Evolutionary conservation across 768 basidiomycete species (phyloP), one percentile per base, ranked within the genome.

Genomic region (Omphalotus guepiniiformis): DNA sequence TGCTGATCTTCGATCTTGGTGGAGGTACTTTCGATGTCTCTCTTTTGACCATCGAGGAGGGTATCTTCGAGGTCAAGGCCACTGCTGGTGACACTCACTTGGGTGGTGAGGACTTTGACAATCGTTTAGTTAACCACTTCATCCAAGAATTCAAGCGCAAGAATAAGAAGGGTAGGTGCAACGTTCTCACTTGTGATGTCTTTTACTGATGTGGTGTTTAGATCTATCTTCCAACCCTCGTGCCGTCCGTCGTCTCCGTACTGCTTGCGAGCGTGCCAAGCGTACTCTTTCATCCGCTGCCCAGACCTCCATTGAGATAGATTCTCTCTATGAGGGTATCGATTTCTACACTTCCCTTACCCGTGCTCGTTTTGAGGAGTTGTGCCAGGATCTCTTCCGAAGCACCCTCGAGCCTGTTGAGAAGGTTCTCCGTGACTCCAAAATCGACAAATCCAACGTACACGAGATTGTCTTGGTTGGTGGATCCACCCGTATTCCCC

Each of bases 21-120:
- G 83, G 84, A 53, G 83, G 84, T 53, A 85, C 82, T 41, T 85
- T 85, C 67, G 82, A 84, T 71, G 84, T 83, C 37, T 83, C 82
- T 39, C 74, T 85, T 34, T 73, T 86, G 41, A 75, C 78, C 51
- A 81, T 86, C 64, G 78, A 80, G 50, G 82, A 79, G 55, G 79
- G 80, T 56, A 79, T 83, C 54, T 85, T 85, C 66, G 80, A 83
- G 62, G 82, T 83, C 55, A 77, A 81, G 63, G 81, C 82, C 48
- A 83, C 82, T 42, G 77, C 83, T 47, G 82, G 84, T 60, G 82
- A 84, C 37, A 47, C 46, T 13, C 46, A 77, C 72, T 63, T 75
- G 36, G 73, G 73, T 59, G 73, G 74, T 61, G 46, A 47, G 38
- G 46, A 47, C 38, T 47, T 47, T 32, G 46, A 47, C 28, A 47